Percentiles rank a stretch among this genome's conserved stretches.
Conservation (phyloP, 2,329 filamentous ascomycete genomes). For the Chaetomium strumarium region DNA sequence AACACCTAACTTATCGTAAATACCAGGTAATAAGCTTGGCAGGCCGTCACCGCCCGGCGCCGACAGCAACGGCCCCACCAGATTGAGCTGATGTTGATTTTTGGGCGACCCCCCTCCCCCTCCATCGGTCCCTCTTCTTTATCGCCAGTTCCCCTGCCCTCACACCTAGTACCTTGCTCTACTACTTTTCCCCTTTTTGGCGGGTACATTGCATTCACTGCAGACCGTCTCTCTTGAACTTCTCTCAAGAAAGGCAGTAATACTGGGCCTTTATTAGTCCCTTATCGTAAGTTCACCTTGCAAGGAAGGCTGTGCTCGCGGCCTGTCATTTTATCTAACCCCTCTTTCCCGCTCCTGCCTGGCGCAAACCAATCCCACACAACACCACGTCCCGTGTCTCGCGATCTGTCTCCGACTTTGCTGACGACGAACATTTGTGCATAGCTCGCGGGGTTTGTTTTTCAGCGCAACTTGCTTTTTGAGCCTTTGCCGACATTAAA, state of each 20-base stretch:
- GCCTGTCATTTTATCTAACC: slow-evolving; percentile 10
- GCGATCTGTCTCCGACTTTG: slow-evolving; percentile 2
- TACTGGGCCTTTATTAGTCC: background rate
- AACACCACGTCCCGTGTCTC: background rate
- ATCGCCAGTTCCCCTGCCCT: slow-evolving; percentile 10
- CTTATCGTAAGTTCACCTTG: slow-evolving; percentile 11
- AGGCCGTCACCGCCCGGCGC: slow-evolving; percentile 10
- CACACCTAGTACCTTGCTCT: background rate
- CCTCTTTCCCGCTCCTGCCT: slow-evolving; percentile 14
- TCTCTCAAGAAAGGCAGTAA: background rate
- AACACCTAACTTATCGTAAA: background rate
- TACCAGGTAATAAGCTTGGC: slow-evolving; percentile 3
- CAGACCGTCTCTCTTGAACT: background rate
- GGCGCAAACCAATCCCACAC: slow-evolving; percentile 5
- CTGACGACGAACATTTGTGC: background rate
- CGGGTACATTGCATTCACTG: background rate
- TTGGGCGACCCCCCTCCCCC: slow-evolving; percentile 16
- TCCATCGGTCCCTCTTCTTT: slow-evolving; percentile 23
- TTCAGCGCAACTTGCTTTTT: background rate
- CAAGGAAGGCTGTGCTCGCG: slow-evolving; percentile 9
- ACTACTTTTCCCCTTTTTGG: background rate
- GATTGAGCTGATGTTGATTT: slow-evolving; percentile 19
- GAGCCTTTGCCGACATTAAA: background rate
- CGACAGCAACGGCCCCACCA: slow-evolving; percentile 20
- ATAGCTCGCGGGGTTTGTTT: background rate